Conservation (phyloP, 1,139 yeast genomes). For the Blastobotrys arbuscula region DNA sequence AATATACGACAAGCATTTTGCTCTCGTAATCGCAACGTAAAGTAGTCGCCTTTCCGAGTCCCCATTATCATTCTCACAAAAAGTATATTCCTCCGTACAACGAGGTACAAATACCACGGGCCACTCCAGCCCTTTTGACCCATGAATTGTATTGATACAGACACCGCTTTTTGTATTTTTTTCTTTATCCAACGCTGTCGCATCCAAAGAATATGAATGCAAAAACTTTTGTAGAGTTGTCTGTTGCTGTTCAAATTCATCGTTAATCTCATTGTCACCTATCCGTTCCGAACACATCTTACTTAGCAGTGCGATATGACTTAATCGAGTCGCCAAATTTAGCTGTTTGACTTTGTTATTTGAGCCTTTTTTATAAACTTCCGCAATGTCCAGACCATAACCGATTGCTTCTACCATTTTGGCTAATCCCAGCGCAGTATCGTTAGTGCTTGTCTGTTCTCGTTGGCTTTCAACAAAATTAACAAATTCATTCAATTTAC, state of each 20-base stretch:
- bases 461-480: not conserved
- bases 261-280: conserved; percentile 1
- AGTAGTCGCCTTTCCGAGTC: conserved; percentile 75
- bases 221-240: conserved; percentile 48
- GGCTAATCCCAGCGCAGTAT: not conserved
- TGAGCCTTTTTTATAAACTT: not conserved
- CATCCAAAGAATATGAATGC: conserved; percentile 57
- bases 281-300: not conserved
- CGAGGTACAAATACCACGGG: conserved; percentile 69
- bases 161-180: conserved; percentile 28
- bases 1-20: conserved; percentile 47
- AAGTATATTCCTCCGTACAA: conserved; percentile 35
- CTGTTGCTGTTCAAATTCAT: conserved; percentile 19
- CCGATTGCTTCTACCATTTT: not conserved
- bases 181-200: conserved; percentile 21
- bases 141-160: conserved; percentile 72
- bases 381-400: not conserved
- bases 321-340: not conserved
- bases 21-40: conserved; percentile 85
- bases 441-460: not conserved
- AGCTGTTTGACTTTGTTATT: not conserved
- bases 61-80: conserved; percentile 12
- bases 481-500: not conserved
- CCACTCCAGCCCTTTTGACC: conserved; percentile 94
- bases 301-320: not conserved